These are phyloP conservation scores for Penicillium sp. DNA, from an alignment of 2,329 filamentous ascomycete genomes.

Conservation along the genomic window DNA sequence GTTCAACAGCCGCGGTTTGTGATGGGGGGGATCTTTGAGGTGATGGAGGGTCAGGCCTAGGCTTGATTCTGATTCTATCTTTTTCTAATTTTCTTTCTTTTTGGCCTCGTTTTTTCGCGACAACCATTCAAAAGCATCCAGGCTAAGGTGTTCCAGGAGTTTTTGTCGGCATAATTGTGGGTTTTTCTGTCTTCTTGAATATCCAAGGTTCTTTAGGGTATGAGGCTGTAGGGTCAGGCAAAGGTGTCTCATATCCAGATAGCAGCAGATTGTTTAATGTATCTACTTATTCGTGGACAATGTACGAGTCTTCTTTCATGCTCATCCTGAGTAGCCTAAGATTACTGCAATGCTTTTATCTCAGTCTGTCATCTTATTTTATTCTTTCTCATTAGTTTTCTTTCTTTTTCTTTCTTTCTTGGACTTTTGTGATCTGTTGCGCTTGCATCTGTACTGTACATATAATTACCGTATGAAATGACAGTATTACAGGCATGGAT, in stretches of 20 bases:
- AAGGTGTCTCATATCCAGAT: not conserved
- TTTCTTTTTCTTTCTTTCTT: no score
- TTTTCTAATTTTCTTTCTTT: not conserved
- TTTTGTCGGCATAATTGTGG: not conserved
- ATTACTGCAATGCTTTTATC: not conserved
- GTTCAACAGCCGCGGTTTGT: conserved; percentile 43
- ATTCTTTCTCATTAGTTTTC: no score
- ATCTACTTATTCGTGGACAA: not conserved
- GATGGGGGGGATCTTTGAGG: conserved; percentile 53
- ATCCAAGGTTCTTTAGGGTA: not conserved
- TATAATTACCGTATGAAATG: no score
- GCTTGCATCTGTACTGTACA: no score
- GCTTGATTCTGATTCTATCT: conserved; percentile 1
- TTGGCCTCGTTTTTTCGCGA: not conserved
- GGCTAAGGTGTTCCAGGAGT: not conserved
- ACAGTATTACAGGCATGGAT: not conserved
- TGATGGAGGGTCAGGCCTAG: conserved; percentile 49
- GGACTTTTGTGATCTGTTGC: no score
- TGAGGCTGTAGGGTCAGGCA: not conserved
- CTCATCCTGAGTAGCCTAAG: not conserved
- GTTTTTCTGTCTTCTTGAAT: not conserved
- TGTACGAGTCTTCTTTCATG: not conserved
- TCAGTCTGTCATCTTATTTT: no score
- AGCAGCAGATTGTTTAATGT: conserved; percentile 3
- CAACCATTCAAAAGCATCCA: not conserved